A percentile compares a stretch with the other conserved stretches of the same genome.
Conservation (phyloP, 2,329 filamentous ascomycete species). For the Colletotrichum navitas region DNA sequence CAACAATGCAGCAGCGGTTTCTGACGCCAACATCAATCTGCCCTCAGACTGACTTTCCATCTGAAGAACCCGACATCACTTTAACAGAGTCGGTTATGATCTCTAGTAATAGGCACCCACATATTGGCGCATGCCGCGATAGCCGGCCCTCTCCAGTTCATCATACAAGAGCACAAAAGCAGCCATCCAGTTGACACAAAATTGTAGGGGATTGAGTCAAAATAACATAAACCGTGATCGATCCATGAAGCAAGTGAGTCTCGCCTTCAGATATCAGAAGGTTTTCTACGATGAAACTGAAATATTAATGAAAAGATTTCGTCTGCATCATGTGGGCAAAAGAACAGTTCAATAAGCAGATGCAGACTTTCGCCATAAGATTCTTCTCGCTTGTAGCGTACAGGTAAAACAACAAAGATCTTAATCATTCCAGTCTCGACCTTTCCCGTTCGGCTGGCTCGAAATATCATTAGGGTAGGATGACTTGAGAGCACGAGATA, state of each 20-base stretch:
- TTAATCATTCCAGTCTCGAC: too few species aligned
- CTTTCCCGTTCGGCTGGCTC: not conserved
- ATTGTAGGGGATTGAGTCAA: too few species aligned
- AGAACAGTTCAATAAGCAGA: too few species aligned
- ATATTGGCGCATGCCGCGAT: not conserved
- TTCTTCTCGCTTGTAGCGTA: too few species aligned
- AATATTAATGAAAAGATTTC: not conserved
- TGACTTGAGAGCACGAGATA: not conserved
- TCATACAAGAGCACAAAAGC: not conserved
- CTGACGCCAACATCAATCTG: not conserved
- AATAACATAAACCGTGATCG: too few species aligned
- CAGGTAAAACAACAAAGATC: too few species aligned
- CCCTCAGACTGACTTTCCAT: not conserved
- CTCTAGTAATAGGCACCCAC: not conserved
- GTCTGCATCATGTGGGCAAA: not conserved
- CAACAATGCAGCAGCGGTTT: too few species aligned
- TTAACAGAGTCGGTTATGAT: not conserved
- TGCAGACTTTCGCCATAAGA: too few species aligned
- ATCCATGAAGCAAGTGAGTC: too few species aligned
- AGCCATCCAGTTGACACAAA: too few species aligned
- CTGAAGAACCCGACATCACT: not conserved
- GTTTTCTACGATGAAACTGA: too few species aligned
- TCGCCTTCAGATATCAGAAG: too few species aligned
- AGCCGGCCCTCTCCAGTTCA: not conserved
- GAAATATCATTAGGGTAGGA: not conserved